phyloP scores from a whole-genome alignment of 2,329 filamentous ascomycete species.

The Paracorniculantispora psalliotae region DNA sequence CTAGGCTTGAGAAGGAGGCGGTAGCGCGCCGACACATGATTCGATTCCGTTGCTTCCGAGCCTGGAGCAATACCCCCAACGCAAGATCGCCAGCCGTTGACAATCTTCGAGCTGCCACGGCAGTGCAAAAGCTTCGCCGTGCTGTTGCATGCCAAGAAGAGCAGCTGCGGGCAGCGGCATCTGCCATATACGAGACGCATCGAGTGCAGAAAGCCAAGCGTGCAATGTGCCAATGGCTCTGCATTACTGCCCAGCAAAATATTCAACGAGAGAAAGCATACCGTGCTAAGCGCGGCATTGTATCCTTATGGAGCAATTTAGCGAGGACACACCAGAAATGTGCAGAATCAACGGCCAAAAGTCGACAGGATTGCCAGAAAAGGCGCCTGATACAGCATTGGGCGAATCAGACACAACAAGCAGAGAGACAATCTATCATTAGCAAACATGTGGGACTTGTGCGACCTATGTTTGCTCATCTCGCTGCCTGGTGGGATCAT shows the following conservation, averaged over 20 bases:
- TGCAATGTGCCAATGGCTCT: conserved; percentile 26
- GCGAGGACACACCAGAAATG: not conserved
- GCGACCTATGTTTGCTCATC: conserved; percentile 2
- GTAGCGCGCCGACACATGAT: conserved; percentile 67
- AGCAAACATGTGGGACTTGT: conserved; percentile 4
- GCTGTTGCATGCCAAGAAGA: conserved; percentile 24
- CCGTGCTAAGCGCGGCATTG: conserved; percentile 16
- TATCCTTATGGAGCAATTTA: conserved; percentile 23
- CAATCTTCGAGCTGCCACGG: conserved; percentile 25
- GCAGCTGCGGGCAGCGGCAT: conserved; percentile 23
- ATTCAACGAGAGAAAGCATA: conserved; percentile 19
- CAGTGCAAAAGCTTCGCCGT: conserved; percentile 31
- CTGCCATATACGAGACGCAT: conserved; percentile 20
- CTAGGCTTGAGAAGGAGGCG: conserved; percentile 61
- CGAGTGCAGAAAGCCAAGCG: conserved; percentile 18
- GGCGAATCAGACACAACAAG: conserved; percentile 7
- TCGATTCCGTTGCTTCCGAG: conserved; percentile 42
- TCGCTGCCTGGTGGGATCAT: conserved; percentile 11
- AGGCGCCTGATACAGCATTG: conserved; percentile 28
- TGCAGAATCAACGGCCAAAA: not conserved
- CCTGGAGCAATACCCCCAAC: conserved; percentile 31
- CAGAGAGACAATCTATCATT: not conserved
- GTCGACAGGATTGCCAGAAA: conserved; percentile 28
- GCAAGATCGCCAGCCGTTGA: conserved; percentile 25
- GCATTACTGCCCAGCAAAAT: conserved; percentile 19